Percentiles rank a stretch among this genome's conserved stretches.
Evolutionary conservation across 305 asterid genomes (phyloP).

Genomic region (Striga hermonthica): DNA sequence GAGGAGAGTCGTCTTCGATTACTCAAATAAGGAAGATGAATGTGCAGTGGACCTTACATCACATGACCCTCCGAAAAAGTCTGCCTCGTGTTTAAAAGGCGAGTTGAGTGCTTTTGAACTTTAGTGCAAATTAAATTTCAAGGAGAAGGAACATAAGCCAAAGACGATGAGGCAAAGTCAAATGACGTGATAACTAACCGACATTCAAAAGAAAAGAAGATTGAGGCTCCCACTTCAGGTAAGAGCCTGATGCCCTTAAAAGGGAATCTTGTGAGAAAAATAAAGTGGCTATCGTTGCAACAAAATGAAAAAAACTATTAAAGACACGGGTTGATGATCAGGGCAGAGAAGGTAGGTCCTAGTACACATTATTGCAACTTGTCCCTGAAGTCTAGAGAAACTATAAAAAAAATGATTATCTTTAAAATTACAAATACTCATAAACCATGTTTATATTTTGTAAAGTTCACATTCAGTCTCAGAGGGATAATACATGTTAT

Average conservation of each 20-base stretch:
- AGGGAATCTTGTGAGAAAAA: constrained; percentile 37
- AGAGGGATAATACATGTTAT: neutral
- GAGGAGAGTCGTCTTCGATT: constrained; percentile 70
- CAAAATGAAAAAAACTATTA: constrained; percentile 69
- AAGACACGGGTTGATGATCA: constrained; percentile 83
- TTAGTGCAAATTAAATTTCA: constrained; percentile 42
- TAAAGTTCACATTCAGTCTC: neutral
- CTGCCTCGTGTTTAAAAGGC: constrained; percentile 36
- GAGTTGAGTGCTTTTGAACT: constrained; percentile 38
- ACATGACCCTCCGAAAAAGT: constrained; percentile 69
- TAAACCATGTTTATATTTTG: neutral
- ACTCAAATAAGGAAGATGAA: constrained; percentile 90
- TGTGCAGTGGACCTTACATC: constrained; percentile 57
- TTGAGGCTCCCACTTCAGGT: constrained; percentile 40
- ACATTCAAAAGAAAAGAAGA: constrained; percentile 40
- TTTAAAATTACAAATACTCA: too few relatives aligned
- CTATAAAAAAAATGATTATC: neutral
- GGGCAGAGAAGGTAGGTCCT: constrained; percentile 84
- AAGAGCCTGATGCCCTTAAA: constrained; percentile 37
- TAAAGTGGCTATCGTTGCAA: constrained; percentile 43
- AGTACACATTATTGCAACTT: constrained; percentile 17
- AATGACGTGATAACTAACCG: constrained; percentile 40
- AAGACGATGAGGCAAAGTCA: constrained; percentile 41
- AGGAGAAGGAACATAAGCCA: constrained; percentile 46
- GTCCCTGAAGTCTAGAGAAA: neutral